Percentiles rank a stretch among this genome's conserved stretches.
Evolutionary conservation across 139 green algal species (phyloP).

Genomic region (Coelastrella sp.): DNA sequence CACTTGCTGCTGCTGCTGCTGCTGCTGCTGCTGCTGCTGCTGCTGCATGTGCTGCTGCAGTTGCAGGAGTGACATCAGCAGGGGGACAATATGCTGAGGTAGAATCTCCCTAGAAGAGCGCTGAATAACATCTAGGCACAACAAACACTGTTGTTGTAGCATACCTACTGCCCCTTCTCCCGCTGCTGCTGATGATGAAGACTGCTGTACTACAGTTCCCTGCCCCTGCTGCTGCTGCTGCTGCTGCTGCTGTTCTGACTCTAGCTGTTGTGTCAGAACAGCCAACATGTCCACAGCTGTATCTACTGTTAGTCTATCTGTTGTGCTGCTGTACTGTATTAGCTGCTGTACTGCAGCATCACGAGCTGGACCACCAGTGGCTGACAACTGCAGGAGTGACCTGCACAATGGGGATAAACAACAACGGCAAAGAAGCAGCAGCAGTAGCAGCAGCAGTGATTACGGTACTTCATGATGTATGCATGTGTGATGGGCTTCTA

Average conservation of each 20-base stretch:
- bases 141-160: constrained; percentile 18
- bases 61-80: constrained; percentile 13
- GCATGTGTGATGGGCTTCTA: too few relatives aligned
- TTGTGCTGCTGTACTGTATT: background rate
- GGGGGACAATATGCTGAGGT: background rate
- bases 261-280: background rate
- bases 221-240: background rate
- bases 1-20: constrained; percentile 3
- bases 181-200: background rate
- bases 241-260: background rate
- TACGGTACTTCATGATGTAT: background rate
- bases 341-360: constrained; percentile 17
- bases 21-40: constrained; percentile 37
- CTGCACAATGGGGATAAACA: constrained; percentile 1
- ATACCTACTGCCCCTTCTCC: background rate
- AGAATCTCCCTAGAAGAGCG: background rate
- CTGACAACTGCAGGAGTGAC: constrained; percentile 14
- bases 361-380: background rate
- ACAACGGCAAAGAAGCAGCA: background rate
- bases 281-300: background rate
- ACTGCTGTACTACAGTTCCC: too few relatives aligned
- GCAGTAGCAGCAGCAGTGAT: background rate
- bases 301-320: background rate
- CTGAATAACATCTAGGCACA: background rate
- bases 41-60: constrained; percentile 39